phyloP scores from a whole-genome alignment of 1,139 yeast genomes.

The Maudiozyma humilis region DNA sequence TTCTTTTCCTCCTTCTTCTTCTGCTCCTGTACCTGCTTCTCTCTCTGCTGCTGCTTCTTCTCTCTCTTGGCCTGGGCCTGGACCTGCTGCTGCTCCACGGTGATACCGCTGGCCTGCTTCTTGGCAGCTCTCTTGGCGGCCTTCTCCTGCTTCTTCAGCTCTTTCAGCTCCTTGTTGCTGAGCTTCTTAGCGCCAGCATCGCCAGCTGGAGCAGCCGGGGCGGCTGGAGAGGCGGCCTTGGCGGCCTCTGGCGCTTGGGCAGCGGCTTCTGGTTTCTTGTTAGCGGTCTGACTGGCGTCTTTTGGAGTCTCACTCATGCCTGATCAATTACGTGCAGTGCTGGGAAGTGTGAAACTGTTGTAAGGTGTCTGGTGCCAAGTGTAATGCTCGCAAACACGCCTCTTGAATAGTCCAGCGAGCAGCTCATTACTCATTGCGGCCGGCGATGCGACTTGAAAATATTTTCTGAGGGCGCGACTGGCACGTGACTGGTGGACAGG shows the following conservation, averaged over 20 bases:
- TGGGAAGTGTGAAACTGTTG: no score
- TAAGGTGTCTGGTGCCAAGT: no score
- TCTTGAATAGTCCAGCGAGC: no score
- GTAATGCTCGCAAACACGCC: no score
- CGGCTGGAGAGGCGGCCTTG: neutral
- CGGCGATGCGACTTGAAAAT: neutral
- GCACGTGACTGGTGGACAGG: no score
- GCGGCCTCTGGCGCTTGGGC: neutral
- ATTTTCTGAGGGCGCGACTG: no score
- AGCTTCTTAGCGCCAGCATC: constrained; percentile 33
- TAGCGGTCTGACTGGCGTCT: neutral
- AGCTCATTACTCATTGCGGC: neutral
- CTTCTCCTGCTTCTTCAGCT: constrained; percentile 78
- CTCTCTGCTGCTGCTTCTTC: constrained; percentile 31
- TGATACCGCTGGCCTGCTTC: constrained; percentile 31
- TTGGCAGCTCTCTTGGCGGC: constrained; percentile 62
- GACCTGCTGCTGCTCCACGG: constrained; percentile 31
- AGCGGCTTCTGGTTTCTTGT: neutral
- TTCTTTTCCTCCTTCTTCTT: constrained; percentile 41
- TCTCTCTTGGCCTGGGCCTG: constrained; percentile 30
- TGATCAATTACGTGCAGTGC: no score
- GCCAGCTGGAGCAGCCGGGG: no score
- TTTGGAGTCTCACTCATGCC: neutral
- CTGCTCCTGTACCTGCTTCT: constrained; percentile 19
- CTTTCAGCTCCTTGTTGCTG: constrained; percentile 78